Evolutionary conservation across 1,284 basidiomycete genomes (phyloP), one percentile per base, ranked within the genome.

Genomic region (Ceratobasidium sp.): DNA sequence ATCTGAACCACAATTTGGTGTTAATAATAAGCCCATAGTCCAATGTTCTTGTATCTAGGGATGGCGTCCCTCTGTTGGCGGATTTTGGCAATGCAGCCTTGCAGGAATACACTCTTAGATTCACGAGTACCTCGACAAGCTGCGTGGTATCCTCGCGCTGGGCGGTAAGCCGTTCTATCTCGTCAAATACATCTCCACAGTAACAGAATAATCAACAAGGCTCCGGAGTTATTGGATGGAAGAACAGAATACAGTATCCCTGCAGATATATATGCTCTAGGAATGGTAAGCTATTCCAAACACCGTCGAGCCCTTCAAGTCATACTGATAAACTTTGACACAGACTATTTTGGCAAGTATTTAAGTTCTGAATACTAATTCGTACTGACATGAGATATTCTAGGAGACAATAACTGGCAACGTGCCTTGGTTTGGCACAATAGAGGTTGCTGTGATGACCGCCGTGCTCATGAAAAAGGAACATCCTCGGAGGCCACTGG

Each of bases 381-480:
- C 33, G 4, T 4, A 4, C 33, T 33, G 33, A 33, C 33, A 28
- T 57, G 1, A 12, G 9, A 2, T 13, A 48, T 12, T 74, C 28
- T 28, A 75, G 73, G 59, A 75, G 48, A 66, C 33, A 2, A 17
- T 75, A 7, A 75, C 73, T 52, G 73, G 73, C 42, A 12, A 61
- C 5, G 59, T 56, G 23, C 73, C 73, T 28, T 75, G 48, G 33
- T 20, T 6, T 33, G 61, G 26, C 6, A 75, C 6, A 12, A 5
- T 3, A 5, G 73, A 75, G 1, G 23, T 6, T 3, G 17, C 61
- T 23, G 40, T 70, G 6, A 48, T 54, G 28, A n/a, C 66, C 4
- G 59, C 78, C 46, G 59, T 68, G 10, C 13, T 50, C 38, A 15
- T 50, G n/a, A 38, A 20, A 15, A 67, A 50, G 1, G 44, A 48